Base-by-base conservation (phyloP, 2,329 filamentous ascomycete species). In the Madurella mycetomatis region DNA sequence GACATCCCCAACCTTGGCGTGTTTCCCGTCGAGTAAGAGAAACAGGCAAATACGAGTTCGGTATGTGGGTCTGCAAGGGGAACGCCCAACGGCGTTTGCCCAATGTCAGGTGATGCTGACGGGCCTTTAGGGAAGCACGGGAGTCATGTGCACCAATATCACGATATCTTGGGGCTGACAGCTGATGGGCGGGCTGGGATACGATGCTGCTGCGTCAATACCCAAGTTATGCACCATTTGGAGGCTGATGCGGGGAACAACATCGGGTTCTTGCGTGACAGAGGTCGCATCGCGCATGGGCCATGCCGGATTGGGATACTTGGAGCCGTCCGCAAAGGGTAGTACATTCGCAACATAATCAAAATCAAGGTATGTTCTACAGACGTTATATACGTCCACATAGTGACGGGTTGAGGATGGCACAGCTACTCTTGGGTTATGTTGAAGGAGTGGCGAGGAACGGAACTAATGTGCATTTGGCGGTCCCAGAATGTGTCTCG, bases 1-100 rank as follows among this genome's bases (percentile, higher is more conserved):
- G 13, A 37, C 13, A 37, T 37, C 34, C 34, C 34, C 34, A 37
- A 37, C 34, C 34, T 37, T 9, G 34, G 34, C 34, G 39, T 5
- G 30, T 16, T 31, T 47, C 13, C 31, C 1, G 47, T 44, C 48
- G 25, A 48, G 44, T 55, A 44, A 55, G 19, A 19, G 25, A 52
- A 41, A 48, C n/a, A 25, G 13, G 13, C 48, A 39, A 54, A 55
- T 55, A 55, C 53, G 53, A 55, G 32, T 9, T 9, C 16, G 11
- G 9, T 25, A 31, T 31, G 39, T 37, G 19, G 11, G 18, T n/a
- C 17, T 11, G 34, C 30, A 5, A 34, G 13, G 19, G 8, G 4
- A 41, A 9, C 13, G 12, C 17, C 34, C 42, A 17, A 25, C n/a
- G 18, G n/a, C 40, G 30, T 37, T 25, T 47, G 32, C 16, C 44